These are phyloP conservation scores for Naganishia antarctica DNA, from an alignment of 768 basidiomycete species.

Conservation along the genomic window DNA sequence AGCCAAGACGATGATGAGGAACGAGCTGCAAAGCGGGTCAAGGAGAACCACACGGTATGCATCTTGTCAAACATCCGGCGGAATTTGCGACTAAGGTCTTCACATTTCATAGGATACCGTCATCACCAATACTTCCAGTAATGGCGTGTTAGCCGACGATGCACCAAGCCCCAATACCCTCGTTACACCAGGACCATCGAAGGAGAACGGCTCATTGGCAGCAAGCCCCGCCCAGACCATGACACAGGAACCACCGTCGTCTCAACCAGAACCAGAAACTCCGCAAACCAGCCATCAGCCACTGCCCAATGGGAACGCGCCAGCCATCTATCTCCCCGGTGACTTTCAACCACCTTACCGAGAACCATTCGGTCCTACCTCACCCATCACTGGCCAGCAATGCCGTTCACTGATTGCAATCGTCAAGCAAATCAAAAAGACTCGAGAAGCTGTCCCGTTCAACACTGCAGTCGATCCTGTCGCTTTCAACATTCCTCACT, in stretches of 20 bases:
- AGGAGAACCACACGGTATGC: conserved; percentile 14
- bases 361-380: conserved; percentile 39
- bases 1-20: conserved; percentile 1
- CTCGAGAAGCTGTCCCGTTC: conserved; percentile 78
- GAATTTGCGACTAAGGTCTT: neutral
- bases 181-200: neutral
- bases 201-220: neutral
- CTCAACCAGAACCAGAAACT: conserved; percentile 6
- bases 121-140: neutral
- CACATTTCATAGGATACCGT: neutral
- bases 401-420: conserved; percentile 73
- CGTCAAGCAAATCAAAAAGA: conserved; percentile 75
- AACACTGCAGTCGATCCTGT: conserved; percentile 81
- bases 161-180: neutral
- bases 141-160: neutral
- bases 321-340: conserved; percentile 26
- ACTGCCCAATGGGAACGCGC: neutral
- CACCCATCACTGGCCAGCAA: conserved; percentile 61
- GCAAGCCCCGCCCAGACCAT: neutral
- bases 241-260: neutral
- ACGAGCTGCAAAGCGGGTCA: conserved; percentile 5
- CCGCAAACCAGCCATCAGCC: neutral
- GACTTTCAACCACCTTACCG: conserved; percentile 40
- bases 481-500: conserved; percentile 68
- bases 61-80: too few relatives aligned